A percentile compares a stretch with the other conserved stretches of the same genome.
phyloP scores from a whole-genome alignment of 768 basidiomycete genomes.

The Pisolithus tinctorius region DNA sequence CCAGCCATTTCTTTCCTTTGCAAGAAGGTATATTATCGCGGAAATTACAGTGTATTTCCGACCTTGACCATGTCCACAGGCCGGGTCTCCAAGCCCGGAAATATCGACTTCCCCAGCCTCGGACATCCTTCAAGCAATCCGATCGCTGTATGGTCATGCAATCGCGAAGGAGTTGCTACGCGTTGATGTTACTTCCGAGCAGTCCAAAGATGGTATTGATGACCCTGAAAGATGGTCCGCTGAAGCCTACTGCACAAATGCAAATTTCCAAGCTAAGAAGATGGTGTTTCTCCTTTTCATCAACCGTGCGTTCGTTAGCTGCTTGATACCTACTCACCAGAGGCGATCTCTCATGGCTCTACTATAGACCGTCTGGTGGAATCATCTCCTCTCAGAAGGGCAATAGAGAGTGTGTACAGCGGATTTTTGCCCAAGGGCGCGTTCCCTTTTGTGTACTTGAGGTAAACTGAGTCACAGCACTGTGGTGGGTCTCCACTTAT shows the following conservation, averaged over 20 bases:
- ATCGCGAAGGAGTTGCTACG: constrained; percentile 72
- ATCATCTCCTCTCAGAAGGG: constrained; percentile 77
- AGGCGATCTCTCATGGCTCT: neutral
- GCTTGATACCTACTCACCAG: neutral
- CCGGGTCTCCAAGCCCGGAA: constrained; percentile 68
- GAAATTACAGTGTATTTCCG: neutral
- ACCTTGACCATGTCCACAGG: constrained; percentile 35
- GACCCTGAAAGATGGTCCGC: constrained; percentile 57
- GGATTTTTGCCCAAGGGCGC: constrained; percentile 84
- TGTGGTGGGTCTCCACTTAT: neutral
- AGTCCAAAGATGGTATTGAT: constrained; percentile 23
- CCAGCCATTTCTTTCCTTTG: constrained; percentile 82
- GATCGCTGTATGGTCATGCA: constrained; percentile 71
- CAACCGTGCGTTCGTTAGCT: constrained; percentile 58
- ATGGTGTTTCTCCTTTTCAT: constrained; percentile 86
- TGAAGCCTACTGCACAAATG: constrained; percentile 72
- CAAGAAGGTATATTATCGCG: constrained; percentile 61
- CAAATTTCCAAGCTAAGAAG: constrained; percentile 87
- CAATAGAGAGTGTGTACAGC: constrained; percentile 81
- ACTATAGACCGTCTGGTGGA: constrained; percentile 84
- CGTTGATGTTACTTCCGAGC: constrained; percentile 30
- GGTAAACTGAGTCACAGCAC: constrained; percentile 38
- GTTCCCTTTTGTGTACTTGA: constrained; percentile 89
- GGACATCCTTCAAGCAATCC: constrained; percentile 61
- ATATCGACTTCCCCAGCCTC: constrained; percentile 72